A percentile compares a stretch with the other conserved stretches of the same genome.
Conservation (phyloP, 306 rosid species). For the Dryas drummondii region DNA sequence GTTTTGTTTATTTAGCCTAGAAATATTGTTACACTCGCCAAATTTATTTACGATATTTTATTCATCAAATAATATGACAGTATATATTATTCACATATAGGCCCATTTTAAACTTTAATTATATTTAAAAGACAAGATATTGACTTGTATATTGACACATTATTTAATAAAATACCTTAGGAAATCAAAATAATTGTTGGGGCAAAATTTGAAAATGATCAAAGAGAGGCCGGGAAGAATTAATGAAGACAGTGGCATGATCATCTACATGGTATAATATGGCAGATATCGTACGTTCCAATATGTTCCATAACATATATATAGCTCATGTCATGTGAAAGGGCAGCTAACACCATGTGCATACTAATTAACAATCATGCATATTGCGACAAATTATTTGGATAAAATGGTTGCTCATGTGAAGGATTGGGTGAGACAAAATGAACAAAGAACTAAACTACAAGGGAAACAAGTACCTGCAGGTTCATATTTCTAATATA, state of each 20-base stretch:
- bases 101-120: no score
- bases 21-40: no score
- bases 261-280: not conserved
- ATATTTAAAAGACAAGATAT: no score
- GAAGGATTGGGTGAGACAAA: conserved; percentile 3
- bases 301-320: not conserved
- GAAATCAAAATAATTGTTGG: no score
- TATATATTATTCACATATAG: no score
- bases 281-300: not conserved
- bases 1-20: no score
- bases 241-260: not conserved
- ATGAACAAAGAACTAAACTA: not conserved
- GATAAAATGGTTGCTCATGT: conserved; percentile 11
- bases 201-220: not conserved
- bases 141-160: no score
- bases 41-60: no score
- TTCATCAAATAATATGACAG: no score
- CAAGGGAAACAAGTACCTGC: not conserved
- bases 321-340: not conserved
- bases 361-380: not conserved
- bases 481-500: not conserved
- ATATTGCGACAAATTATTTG: conserved; percentile 4
- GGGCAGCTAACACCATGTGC: conserved; percentile 10
- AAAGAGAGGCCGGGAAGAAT: not conserved
- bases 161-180: no score